Evolutionary conservation across 345 rosid species (phyloP).

Genomic region (Rubroshorea leprosula): DNA sequence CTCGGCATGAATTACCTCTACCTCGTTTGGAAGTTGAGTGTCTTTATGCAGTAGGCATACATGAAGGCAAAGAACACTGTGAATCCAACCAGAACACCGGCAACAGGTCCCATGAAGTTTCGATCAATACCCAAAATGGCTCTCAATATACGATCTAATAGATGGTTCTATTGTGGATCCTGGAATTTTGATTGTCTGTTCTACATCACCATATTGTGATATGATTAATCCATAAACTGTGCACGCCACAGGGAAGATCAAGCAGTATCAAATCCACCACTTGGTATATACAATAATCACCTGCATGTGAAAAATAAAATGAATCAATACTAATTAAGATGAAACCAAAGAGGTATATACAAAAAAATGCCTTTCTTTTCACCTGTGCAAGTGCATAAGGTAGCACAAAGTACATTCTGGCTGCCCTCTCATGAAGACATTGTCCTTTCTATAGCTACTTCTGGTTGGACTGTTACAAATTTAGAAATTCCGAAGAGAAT

Average conservation of each 20-base stretch:
- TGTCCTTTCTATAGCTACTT: too few relatives aligned
- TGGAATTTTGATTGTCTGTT: slow-evolving; percentile 31
- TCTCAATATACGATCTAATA: slow-evolving; percentile 38
- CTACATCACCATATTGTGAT: slow-evolving; percentile 64
- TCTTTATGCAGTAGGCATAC: slow-evolving; percentile 64
- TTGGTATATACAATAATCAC: slow-evolving; percentile 52
- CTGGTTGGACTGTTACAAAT: too few relatives aligned
- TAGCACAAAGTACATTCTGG: slow-evolving; percentile 64
- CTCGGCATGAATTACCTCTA: slow-evolving; percentile 21
- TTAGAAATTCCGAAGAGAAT: too few relatives aligned
- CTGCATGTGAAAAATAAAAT: slow-evolving; percentile 30
- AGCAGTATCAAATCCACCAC: slow-evolving; percentile 95
- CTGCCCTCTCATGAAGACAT: too few relatives aligned
- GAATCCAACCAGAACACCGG: slow-evolving; percentile 31
- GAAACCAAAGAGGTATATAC: too few relatives aligned
- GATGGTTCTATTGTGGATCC: slow-evolving; percentile 27
- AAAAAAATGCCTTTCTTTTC: background rate
- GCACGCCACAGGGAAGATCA: slow-evolving; percentile 91
- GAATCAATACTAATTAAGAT: background rate
- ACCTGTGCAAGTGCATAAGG: slow-evolving; percentile 71
- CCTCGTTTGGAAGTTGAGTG: slow-evolving; percentile 70
- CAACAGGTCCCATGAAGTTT: slow-evolving; percentile 58
- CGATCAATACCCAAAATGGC: slow-evolving; percentile 46
- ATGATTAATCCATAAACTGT: slow-evolving; percentile 60
- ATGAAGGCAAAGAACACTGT: too few relatives aligned